These are phyloP conservation scores for Nissolia schottii DNA, from an alignment of 306 rosid genomes.

Conservation along the genomic window DNA sequence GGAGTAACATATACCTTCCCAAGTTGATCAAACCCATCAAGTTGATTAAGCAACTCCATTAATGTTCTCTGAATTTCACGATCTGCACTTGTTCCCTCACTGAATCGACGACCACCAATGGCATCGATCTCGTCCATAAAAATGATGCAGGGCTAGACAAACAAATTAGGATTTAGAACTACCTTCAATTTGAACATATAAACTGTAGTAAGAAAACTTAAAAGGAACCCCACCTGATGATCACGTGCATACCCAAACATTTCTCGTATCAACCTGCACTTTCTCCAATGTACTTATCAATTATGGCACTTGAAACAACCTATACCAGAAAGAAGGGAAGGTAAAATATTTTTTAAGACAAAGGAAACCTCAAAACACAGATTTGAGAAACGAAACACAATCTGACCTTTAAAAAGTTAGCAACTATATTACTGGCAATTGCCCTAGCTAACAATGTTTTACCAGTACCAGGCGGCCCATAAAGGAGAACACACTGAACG, in stretches of 20 bases:
- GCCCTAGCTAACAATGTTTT: constrained; percentile 95
- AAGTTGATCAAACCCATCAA: constrained; percentile 96
- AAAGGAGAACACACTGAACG: constrained; percentile 89
- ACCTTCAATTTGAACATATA: background rate
- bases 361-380: background rate
- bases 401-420: constrained; percentile 85
- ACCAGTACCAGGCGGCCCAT: constrained; percentile 98
- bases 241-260: constrained; percentile 99
- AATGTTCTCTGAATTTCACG: constrained; percentile 97
- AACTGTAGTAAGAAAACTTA: background rate
- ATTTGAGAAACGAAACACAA: background rate
- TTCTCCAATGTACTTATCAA: constrained; percentile 93
- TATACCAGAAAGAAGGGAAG: constrained; percentile 20
- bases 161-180: constrained; percentile 13
- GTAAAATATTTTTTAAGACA: constrained; percentile 5
- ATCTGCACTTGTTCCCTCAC: constrained; percentile 96
- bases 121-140: constrained; percentile 99
- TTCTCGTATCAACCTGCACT: constrained; percentile 95
- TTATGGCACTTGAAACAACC: constrained; percentile 98
- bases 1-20: constrained; percentile 65
- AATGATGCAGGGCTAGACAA: constrained; percentile 86
- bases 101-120: constrained; percentile 98
- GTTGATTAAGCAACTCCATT: constrained; percentile 95
- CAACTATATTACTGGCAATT: constrained; percentile 94
- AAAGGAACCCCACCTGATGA: constrained; percentile 68